Conservation (phyloP, 208 protist genomes). For the Acanthamoeba royreba region DNA sequence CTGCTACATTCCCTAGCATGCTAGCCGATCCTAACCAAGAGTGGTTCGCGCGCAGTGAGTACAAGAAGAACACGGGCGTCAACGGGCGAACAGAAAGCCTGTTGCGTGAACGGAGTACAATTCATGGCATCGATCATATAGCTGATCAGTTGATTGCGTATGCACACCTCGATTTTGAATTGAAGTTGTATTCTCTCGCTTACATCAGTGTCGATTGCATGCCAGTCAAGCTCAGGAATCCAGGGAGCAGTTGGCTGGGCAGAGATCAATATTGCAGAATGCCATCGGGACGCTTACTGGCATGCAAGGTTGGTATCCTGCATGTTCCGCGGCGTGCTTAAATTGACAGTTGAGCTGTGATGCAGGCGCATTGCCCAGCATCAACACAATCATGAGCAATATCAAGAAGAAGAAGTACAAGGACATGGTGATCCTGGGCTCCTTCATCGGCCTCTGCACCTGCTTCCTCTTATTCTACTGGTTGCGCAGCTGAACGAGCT, state of each 20-base stretch:
- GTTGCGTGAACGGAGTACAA: background rate
- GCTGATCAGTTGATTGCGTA: background rate
- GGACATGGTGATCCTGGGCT: background rate
- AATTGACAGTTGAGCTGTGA: background rate
- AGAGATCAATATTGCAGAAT: background rate
- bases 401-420: conserved; percentile 44
- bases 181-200: background rate
- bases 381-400: conserved; percentile 1
- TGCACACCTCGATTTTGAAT: background rate
- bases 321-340: background rate
- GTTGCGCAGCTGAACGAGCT: background rate
- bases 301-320: background rate
- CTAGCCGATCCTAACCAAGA: too few relatives aligned
- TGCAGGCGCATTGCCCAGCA: background rate
- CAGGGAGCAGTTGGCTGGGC: background rate
- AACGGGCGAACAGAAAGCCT: background rate
- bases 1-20: background rate
- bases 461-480: conserved; percentile 42
- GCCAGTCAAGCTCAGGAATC: conserved; percentile 9
- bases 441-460: conserved; percentile 26
- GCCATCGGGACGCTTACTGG: background rate
- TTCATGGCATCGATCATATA: conserved; percentile 7
- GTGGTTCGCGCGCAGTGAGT: too few relatives aligned
- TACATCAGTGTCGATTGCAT: background rate
- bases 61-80: conserved; percentile 27